Percentiles rank a stretch among this genome's conserved stretches.
phyloP scores from a whole-genome alignment of 2,329 filamentous ascomycete genomes.

The Fusarium clavum region DNA sequence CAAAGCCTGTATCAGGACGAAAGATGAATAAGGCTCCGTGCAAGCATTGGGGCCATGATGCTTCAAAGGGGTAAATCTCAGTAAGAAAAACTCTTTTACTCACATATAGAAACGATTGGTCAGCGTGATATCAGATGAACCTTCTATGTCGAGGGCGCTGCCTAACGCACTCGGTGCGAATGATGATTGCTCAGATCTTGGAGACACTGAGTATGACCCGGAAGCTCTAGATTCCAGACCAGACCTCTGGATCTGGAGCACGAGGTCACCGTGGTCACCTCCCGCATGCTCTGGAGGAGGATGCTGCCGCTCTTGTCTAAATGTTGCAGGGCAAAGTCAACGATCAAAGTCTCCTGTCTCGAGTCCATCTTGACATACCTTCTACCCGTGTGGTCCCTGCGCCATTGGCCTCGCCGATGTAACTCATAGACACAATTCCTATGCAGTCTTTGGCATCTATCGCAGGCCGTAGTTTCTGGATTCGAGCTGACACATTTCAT shows the following conservation, averaged over 20 bases:
- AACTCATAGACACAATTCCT: conserved; percentile 6
- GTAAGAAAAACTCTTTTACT: neutral
- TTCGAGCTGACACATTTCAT: conserved; percentile 19
- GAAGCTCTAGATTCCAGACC: neutral
- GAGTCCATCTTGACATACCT: neutral
- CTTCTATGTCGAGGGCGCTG: neutral
- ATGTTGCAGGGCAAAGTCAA: neutral
- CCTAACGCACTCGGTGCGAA: neutral
- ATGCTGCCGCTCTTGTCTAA: neutral
- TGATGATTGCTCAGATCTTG: neutral
- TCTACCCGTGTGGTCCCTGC: neutral
- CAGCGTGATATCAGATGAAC: no score
- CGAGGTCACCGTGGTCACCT: neutral
- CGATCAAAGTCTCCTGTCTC: neutral
- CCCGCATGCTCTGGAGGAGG: neutral
- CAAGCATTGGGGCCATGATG: neutral
- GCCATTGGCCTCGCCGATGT: conserved; percentile 5
- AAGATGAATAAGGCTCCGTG: neutral
- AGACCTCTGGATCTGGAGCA: rapidly evolving
- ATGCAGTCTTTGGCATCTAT: neutral
- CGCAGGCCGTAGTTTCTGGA: neutral
- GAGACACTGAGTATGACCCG: neutral
- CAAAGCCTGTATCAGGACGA: neutral
- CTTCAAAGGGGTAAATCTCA: neutral
- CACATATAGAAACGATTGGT: no score